These are phyloP conservation scores for Leccinum uliginosum DNA, from an alignment of 768 basidiomycete genomes.

Conservation along the genomic window DNA sequence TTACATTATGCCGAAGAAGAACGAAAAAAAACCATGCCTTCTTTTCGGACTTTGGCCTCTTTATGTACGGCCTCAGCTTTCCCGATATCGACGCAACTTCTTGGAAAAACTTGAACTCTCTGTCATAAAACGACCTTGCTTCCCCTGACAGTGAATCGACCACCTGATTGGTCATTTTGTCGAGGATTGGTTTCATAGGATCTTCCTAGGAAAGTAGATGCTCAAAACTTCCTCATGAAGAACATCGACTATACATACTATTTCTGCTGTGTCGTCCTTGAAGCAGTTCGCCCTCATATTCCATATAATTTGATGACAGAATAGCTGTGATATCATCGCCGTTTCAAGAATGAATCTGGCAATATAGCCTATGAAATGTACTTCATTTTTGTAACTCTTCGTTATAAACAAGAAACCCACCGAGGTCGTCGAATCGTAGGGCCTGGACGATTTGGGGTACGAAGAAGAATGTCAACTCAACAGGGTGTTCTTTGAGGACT, in stretches of 20 bases:
- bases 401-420: conserved; percentile 37
- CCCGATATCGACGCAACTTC: conserved; percentile 98
- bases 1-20: neutral
- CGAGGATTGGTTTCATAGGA: conserved; percentile 94
- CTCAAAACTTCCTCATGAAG: neutral
- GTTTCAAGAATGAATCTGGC: conserved; percentile 95
- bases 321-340: conserved; percentile 92
- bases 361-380: conserved; percentile 68
- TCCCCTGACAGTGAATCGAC: conserved; percentile 85
- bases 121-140: conserved; percentile 84
- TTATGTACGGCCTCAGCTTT: conserved; percentile 94
- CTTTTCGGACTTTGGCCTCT: conserved; percentile 92
- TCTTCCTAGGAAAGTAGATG: conserved; percentile 59
- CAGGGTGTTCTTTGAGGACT: conserved; percentile 90
- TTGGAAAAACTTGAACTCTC: conserved; percentile 93
- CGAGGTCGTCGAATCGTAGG: conserved; percentile 82
- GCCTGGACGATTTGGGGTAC: conserved; percentile 99
- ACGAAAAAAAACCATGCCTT: conserved; percentile 49
- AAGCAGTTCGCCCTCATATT: conserved; percentile 99
- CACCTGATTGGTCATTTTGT: conserved; percentile 75
- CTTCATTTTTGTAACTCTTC: neutral
- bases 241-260: conserved; percentile 43
- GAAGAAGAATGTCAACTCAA: conserved; percentile 96
- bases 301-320: conserved; percentile 99
- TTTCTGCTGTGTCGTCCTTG: conserved; percentile 84